Base-by-base conservation (phyloP, 371 early-diverging fungal species). In the Capillidium heterosporum region DNA sequence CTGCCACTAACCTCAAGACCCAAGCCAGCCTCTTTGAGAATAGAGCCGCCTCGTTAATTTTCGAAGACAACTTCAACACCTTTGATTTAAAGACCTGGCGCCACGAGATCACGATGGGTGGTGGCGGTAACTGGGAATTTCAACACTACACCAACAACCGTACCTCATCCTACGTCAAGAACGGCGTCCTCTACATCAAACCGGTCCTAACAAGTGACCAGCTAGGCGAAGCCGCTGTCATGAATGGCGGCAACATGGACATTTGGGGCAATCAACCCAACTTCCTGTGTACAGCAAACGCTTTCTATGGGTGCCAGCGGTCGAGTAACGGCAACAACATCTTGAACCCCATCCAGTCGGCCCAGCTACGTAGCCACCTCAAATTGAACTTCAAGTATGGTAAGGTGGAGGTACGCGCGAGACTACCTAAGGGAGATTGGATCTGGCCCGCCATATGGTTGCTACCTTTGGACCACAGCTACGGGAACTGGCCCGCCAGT, bases 401-500 rank as follows among this genome's bases (percentile, higher is more conserved):
- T 23, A 76, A 71, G 51, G 76, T 83, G 3, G 81, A 79, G 57
- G 76, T 85, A 13, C 63, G 72, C 21, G 82, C 81, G 1, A 67
- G 72, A 57, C 56, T 83, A 57, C 83, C 85, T 1, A 62, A 46
- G 28, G 83, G 83, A 21, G 80, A 81, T 60, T 80, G 78, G 77
- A 58, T 81, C 42, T 84, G 81, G 81, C 79, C 75, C 29, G 57
- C 75, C 7, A 74, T 81, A 50, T 80, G 80, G 80, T 67, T 85
- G 76, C 48, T 85, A 55, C 85, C 83, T n/a, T 75, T 67, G 43
- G 60, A 79, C 60, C 68, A 73, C 40, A 66, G 67, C 3, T 85
- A 85, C 59, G 85, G 83, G 23, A 48, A 59, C 28, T 85, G 85
- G 85, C 83, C 85, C 24, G 78, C 78, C 1, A 75, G 74, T 51